phyloP scores from a whole-genome alignment of 1,284 basidiomycete genomes.

The Caloboletus firmus region DNA sequence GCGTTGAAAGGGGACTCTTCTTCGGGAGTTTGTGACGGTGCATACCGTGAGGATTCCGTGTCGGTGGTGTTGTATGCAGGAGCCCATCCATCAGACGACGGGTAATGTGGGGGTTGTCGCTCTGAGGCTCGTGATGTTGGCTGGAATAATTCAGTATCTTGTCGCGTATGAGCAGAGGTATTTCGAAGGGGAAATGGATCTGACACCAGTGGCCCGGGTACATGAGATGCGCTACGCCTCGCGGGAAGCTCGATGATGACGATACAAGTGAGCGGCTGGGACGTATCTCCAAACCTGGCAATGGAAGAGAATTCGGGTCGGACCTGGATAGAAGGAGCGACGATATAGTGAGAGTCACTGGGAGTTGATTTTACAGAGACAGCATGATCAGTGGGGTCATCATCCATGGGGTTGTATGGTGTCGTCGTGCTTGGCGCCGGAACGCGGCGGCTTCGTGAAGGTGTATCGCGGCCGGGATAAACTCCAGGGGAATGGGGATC shows the following conservation, averaged over 20 bases:
- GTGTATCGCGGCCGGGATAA: conserved; percentile 69
- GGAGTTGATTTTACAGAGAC: conserved; percentile 50
- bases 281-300: conserved; percentile 68
- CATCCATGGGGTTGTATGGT: conserved; percentile 65
- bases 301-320: conserved; percentile 85
- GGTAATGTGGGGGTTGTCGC: conserved; percentile 32
- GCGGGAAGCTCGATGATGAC: conserved; percentile 86
- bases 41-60: conserved; percentile 29
- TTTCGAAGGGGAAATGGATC: conserved; percentile 43
- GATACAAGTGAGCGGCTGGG: conserved; percentile 84
- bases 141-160: conserved; percentile 39
- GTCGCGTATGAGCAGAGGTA: conserved; percentile 30
- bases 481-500: conserved; percentile 52
- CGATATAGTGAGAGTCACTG: conserved; percentile 61
- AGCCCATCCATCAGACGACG: conserved; percentile 36
- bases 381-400: conserved; percentile 74
- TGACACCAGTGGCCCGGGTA: conserved; percentile 58
- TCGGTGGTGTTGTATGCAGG: conserved; percentile 26
- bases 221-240: conserved; percentile 55
- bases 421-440: conserved; percentile 28
- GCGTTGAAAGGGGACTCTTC: conserved; percentile 73
- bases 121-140: conserved; percentile 22
- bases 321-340: conserved; percentile 86
- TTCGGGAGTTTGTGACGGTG: conserved; percentile 33
- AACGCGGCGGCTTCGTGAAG: conserved; percentile 39